phyloP scores from a whole-genome alignment of 2,329 filamentous ascomycete genomes.

The Phaeophleospora eucalypticola region DNA sequence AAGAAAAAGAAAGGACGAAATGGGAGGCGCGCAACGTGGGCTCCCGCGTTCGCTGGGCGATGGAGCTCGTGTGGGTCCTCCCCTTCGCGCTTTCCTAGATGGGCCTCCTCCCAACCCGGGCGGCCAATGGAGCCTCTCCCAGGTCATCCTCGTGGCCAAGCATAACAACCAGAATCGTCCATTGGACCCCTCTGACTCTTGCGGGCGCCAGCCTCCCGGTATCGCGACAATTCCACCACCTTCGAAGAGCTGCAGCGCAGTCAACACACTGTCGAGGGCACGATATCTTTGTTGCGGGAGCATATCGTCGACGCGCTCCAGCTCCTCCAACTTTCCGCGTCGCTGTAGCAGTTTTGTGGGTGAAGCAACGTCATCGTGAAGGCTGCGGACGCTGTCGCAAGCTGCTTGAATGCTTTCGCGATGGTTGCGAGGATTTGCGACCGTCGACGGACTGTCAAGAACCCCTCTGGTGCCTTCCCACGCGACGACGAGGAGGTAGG shows the following conservation, averaged over 20 bases:
- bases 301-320: not conserved
- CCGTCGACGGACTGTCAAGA: not conserved
- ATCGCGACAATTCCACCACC: not conserved
- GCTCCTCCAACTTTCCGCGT: slow-evolving; percentile 3
- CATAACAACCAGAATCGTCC: not conserved
- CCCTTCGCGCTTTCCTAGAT: not conserved
- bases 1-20: not conserved
- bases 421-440: too few species aligned
- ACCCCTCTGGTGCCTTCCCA: slow-evolving; percentile 1
- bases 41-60: not conserved
- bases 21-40: not conserved
- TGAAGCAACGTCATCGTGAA: not conserved
- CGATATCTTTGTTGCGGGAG: not conserved
- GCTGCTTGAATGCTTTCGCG: too few species aligned
- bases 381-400: not conserved
- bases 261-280: not conserved
- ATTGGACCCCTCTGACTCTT: not conserved
- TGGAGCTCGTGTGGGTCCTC: not conserved
- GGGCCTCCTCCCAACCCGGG: too few species aligned
- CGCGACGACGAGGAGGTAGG: not conserved
- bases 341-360: not conserved
- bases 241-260: not conserved
- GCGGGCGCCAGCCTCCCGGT: not conserved
- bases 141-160: too few species aligned
- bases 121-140: not conserved